Percentiles rank a stretch among this genome's conserved stretches.
phyloP scores from a whole-genome alignment of 164 flowering plant species.

The Saururus chinensis region DNA sequence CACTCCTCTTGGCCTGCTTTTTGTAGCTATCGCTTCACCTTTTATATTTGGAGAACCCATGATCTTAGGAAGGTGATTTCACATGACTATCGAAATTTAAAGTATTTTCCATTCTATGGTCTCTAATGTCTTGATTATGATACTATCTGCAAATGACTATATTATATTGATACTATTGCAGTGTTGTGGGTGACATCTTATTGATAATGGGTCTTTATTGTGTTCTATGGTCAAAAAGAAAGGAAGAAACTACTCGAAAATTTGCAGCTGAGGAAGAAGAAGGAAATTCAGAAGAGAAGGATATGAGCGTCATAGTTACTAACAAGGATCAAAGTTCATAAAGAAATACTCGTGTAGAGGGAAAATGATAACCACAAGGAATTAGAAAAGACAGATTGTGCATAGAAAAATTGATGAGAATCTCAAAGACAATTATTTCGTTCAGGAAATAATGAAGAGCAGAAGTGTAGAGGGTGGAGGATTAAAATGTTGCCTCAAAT shows the following conservation, averaged over 20 bases:
- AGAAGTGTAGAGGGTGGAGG: too few relatives aligned
- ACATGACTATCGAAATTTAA: not conserved
- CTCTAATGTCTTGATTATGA: not conserved
- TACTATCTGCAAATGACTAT: too few relatives aligned
- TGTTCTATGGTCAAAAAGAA: slow-evolving; percentile 12
- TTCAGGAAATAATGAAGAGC: too few relatives aligned
- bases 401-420: too few relatives aligned
- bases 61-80: slow-evolving; percentile 14
- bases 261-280: not conserved
- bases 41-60: slow-evolving; percentile 10
- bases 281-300: not conserved
- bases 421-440: too few relatives aligned
- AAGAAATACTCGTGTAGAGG: not conserved
- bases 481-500: too few relatives aligned
- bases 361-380: not conserved
- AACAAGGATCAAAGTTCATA: not conserved
- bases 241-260: slow-evolving; percentile 3
- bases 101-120: not conserved
- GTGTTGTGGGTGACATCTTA: slow-evolving; percentile 9
- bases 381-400: too few relatives aligned
- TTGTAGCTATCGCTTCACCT: slow-evolving; percentile 11
- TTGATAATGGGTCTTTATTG: slow-evolving; percentile 7
- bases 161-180: not conserved
- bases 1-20: slow-evolving; percentile 10
- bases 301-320: not conserved